Evolutionary conservation across 495 filamentous ascomycete species (phyloP).

Genomic region (Sabuloglossum arenarium): DNA sequence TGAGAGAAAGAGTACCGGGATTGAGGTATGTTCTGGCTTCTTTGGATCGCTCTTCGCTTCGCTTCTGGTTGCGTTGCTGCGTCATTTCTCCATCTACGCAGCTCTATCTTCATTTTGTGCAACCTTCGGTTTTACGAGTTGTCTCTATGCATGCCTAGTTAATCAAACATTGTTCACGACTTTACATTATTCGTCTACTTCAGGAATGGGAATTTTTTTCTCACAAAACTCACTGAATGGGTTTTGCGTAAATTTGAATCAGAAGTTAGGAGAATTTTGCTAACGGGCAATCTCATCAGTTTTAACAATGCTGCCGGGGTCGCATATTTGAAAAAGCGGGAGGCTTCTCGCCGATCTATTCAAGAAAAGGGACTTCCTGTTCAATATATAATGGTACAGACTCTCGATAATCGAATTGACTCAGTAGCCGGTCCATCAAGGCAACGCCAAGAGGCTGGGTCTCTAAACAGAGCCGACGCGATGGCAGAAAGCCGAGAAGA

Average conservation of each 20-base stretch:
- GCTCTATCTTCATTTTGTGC: too few relatives aligned
- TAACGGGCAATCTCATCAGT: not conserved
- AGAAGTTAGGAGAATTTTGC: too few relatives aligned
- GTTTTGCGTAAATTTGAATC: not conserved
- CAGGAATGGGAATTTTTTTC: not conserved
- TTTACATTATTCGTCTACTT: not conserved
- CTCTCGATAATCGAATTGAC: constrained; percentile 3
- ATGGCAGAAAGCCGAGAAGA: constrained; percentile 3
- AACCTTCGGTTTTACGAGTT: too few relatives aligned
- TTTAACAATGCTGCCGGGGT: not conserved
- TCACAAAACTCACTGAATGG: not conserved
- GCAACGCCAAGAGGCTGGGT: not conserved
- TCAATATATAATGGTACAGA: not conserved
- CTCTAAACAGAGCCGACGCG: not conserved
- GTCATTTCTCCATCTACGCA: too few relatives aligned
- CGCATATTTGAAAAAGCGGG: constrained; percentile 2
- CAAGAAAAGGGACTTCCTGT: constrained; percentile 8
- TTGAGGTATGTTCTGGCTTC: not conserved
- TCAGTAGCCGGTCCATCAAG: constrained; percentile 7
- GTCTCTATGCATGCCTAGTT: too few relatives aligned
- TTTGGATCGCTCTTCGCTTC: not conserved
- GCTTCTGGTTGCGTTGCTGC: too few relatives aligned
- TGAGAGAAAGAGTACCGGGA: not conserved
- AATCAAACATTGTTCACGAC: too few relatives aligned
- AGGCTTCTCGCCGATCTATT: not conserved